These are phyloP conservation scores for Globisporangium solare DNA, from an alignment of 352 stramenopile species.

Conservation along the genomic window DNA sequence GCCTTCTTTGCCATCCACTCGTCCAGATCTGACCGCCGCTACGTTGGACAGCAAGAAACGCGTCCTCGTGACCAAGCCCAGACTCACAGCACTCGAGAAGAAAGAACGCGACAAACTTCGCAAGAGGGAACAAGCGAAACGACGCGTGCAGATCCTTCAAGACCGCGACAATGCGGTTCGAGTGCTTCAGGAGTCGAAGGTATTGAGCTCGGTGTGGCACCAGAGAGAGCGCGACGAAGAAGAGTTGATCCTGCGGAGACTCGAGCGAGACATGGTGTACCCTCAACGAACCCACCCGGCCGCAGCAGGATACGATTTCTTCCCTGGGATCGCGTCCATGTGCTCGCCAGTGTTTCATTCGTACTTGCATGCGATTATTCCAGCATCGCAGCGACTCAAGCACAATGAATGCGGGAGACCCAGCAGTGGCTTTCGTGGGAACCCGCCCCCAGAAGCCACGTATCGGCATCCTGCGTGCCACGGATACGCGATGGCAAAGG, in stretches of 20 bases:
- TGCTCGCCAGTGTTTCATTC: constrained; percentile 48
- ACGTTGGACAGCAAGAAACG: not conserved
- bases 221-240: constrained; percentile 48
- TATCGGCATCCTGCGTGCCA: constrained; percentile 53
- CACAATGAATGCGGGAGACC: not conserved
- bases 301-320: constrained; percentile 51
- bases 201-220: constrained; percentile 34
- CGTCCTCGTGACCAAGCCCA: constrained; percentile 5
- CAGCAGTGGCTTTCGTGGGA: constrained; percentile 4
- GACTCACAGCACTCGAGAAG: constrained; percentile 43
- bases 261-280: constrained; percentile 62
- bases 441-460: constrained; percentile 17
- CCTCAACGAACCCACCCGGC: constrained; percentile 43
- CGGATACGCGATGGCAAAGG: constrained; percentile 41
- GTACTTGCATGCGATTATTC: constrained; percentile 45
- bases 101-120: constrained; percentile 43
- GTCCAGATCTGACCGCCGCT: not conserved
- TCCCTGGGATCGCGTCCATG: constrained; percentile 4
- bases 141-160: constrained; percentile 29
- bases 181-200: constrained; percentile 22
- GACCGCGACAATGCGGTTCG: constrained; percentile 26
- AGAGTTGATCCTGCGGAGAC: constrained; percentile 52
- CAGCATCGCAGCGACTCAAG: constrained; percentile 24
- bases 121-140: constrained; percentile 47
- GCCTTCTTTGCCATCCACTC: not conserved